A percentile compares a stretch with the other conserved stretches of the same genome.
phyloP scores from a whole-genome alignment of 1,139 yeast genomes.

The Suhomyces wounanorum region DNA sequence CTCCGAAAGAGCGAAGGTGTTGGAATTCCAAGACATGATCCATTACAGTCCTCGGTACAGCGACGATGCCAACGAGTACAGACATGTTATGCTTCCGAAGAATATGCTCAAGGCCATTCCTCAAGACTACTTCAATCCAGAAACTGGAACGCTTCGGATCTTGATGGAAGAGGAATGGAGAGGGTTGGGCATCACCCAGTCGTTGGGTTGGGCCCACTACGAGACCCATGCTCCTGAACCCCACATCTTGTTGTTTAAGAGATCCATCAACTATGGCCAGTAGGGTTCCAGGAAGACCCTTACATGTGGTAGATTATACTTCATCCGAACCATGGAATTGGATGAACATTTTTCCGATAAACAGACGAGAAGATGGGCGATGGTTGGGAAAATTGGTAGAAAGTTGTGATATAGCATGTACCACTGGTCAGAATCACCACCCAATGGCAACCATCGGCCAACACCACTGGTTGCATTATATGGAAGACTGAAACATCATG shows the following conservation, averaged over 20 bases:
- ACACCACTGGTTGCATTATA: neutral
- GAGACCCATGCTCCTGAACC: conserved; percentile 99
- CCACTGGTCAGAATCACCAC: too few species aligned
- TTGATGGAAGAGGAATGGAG: conserved; percentile 97
- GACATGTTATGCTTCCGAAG: conserved; percentile 97
- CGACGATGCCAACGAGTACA: conserved; percentile 81
- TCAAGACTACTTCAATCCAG: conserved; percentile 92
- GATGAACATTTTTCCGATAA: neutral
- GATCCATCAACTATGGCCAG: conserved; percentile 48
- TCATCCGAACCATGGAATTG: neutral
- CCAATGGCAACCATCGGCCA: neutral
- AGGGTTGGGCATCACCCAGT: conserved; percentile 95
- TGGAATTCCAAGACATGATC: conserved; percentile 90
- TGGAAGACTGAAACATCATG: neutral
- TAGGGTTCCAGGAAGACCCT: conserved; percentile 3
- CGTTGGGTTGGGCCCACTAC: conserved; percentile 97
- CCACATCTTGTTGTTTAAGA: conserved; percentile 86
- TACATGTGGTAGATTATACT: neutral
- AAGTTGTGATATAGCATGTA: too few species aligned
- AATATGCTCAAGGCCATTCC: conserved; percentile 95
- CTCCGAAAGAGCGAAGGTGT: conserved; percentile 79
- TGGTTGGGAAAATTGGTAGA: neutral
- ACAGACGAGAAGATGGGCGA: neutral
- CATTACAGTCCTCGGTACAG: conserved; percentile 92
- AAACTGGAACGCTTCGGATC: conserved; percentile 90